Conservation (phyloP, 129 eudicot species). For the Saposhnikovia divaricata region DNA sequence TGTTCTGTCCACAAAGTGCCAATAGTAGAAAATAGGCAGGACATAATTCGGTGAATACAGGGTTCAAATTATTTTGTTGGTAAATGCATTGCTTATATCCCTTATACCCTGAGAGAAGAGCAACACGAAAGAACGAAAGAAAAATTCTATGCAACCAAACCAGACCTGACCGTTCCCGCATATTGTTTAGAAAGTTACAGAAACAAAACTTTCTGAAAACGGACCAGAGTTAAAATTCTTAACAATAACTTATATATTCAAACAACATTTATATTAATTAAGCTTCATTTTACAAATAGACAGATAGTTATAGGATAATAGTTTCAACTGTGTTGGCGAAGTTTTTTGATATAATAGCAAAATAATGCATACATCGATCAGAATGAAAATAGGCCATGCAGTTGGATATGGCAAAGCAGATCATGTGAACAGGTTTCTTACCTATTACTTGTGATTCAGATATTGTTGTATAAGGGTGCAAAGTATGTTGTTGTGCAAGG, state of each 20-base stretch:
- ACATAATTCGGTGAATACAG: background rate
- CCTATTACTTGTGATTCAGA: constrained; percentile 23
- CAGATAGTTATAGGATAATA: background rate
- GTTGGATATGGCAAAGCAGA: background rate
- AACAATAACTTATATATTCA: background rate
- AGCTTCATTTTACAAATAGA: background rate
- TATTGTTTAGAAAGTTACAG: background rate
- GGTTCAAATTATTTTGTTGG: background rate
- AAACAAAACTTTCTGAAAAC: background rate
- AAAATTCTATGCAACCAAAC: background rate
- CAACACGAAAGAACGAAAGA: background rate
- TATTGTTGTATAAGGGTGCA: constrained; percentile 61
- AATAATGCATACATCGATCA: background rate
- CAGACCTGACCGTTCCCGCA: background rate
- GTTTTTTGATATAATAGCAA: background rate
- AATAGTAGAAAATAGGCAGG: background rate
- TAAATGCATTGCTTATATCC: background rate
- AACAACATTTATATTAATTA: background rate
- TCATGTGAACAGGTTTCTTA: background rate
- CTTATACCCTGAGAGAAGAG: background rate
- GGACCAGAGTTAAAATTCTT: background rate
- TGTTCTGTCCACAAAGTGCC: background rate
- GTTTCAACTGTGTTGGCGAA: background rate
- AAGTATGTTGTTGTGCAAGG: constrained; percentile 76
- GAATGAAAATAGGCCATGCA: background rate